Evolutionary conservation across 148 eudicot genomes (phyloP).

Genomic region (Camellia lanceoleosa): DNA sequence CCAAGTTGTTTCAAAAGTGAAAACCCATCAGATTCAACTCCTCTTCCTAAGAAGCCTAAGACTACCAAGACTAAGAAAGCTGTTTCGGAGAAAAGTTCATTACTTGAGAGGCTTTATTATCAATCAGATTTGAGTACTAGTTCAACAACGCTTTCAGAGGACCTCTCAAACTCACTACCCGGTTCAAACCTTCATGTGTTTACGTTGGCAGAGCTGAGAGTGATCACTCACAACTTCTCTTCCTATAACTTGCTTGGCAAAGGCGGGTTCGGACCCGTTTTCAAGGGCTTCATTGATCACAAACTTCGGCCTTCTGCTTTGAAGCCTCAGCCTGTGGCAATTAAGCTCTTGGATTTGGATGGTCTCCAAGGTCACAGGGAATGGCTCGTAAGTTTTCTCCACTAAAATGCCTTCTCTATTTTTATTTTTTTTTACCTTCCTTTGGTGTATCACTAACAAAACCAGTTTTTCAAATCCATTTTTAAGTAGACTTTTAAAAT

Average conservation of each 20-base stretch:
- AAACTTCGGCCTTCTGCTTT: constrained; percentile 51
- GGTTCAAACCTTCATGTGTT: constrained; percentile 55
- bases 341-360: constrained; percentile 68
- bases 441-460: too few relatives aligned
- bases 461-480: too few relatives aligned
- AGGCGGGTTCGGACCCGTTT: constrained; percentile 83
- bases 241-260: constrained; percentile 61
- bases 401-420: background rate
- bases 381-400: constrained; percentile 48
- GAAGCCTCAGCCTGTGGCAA: constrained; percentile 72
- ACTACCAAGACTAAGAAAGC: constrained; percentile 2
- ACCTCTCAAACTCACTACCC: constrained; percentile 50
- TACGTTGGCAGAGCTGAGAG: constrained; percentile 53
- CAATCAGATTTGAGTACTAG: constrained; percentile 30
- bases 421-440: background rate
- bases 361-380: constrained; percentile 73
- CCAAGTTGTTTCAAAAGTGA: constrained; percentile 37
- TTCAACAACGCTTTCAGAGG: constrained; percentile 47
- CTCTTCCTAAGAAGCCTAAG: too few relatives aligned
- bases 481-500: background rate
- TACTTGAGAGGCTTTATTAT: constrained; percentile 26
- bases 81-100: constrained; percentile 19
- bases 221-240: constrained; percentile 66
- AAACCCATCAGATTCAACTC: background rate
- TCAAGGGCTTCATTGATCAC: constrained; percentile 74